A percentile compares a stretch with the other conserved stretches of the same genome.
These are phyloP conservation scores for Aquilaria yunnanensis DNA, from an alignment of 345 rosid species.

Conservation along the genomic window DNA sequence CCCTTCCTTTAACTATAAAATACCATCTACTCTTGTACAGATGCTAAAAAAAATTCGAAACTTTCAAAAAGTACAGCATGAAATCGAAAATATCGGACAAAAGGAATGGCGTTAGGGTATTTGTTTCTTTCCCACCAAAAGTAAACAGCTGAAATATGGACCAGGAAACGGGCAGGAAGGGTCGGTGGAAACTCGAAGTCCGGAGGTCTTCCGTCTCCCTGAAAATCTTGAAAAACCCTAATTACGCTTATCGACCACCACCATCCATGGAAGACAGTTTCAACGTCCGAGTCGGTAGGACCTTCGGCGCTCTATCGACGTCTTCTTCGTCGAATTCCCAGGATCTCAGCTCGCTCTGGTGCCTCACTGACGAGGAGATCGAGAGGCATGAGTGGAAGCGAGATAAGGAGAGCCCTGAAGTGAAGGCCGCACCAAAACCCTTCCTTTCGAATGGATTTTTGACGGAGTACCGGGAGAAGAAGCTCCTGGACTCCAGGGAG, in stretches of 20 bases:
- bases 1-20: too few species aligned
- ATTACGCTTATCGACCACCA: neutral
- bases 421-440: slow-evolving; percentile 6
- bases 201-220: too few species aligned
- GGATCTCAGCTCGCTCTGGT: slow-evolving; percentile 51
- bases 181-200: too few species aligned
- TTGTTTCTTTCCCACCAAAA: too few species aligned
- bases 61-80: too few species aligned
- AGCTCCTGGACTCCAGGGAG: neutral
- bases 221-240: slow-evolving; percentile 2
- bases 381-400: slow-evolving; percentile 40
- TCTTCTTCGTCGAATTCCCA: slow-evolving; percentile 13
- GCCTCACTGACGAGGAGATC: slow-evolving; percentile 63
- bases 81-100: too few species aligned
- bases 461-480: slow-evolving; percentile 7
- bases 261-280: slow-evolving; percentile 56
- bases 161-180: too few species aligned
- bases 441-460: slow-evolving; percentile 9
- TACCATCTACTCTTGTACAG: too few species aligned
- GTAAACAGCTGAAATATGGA: too few species aligned
- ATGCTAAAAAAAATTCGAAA: too few species aligned
- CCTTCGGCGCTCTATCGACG: slow-evolving; percentile 65
- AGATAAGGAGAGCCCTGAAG: slow-evolving; percentile 20
- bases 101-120: too few species aligned
- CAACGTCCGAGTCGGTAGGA: slow-evolving; percentile 57